phyloP scores from a whole-genome alignment of 2,329 filamentous ascomycete species.

The Camillea tinctor region DNA sequence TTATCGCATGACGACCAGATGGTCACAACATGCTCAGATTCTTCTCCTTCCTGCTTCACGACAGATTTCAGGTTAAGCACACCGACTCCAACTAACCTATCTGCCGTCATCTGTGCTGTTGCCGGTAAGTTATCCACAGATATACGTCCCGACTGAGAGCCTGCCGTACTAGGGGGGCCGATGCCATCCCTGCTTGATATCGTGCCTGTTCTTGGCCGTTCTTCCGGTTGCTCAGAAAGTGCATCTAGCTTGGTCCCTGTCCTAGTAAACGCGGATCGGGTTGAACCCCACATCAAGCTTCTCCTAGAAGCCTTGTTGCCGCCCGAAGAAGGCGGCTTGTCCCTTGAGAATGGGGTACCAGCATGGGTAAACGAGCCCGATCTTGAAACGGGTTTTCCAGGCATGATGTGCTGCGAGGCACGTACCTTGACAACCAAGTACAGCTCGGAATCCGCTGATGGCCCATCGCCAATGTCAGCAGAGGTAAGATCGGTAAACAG shows the following conservation, averaged over 20 bases:
- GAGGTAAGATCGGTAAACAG: conserved; percentile 84
- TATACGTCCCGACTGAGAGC: conserved; percentile 44
- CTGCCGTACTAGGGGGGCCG: conserved; percentile 54
- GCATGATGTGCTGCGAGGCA: conserved; percentile 51
- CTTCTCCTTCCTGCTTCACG: conserved; percentile 68
- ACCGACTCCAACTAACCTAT: conserved; percentile 73
- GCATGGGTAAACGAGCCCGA: conserved; percentile 46
- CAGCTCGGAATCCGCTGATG: conserved; percentile 67
- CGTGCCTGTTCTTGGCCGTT: conserved; percentile 33
- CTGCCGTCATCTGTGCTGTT: conserved; percentile 48
- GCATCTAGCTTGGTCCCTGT: conserved; percentile 55
- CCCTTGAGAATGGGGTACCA: conserved; percentile 39
- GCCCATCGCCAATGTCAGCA: conserved; percentile 64
- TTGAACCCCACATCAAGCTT: conserved; percentile 68
- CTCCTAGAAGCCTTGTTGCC: conserved; percentile 57
- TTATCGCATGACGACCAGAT: conserved; percentile 69
- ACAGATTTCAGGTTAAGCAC: conserved; percentile 73
- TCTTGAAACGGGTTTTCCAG: conserved; percentile 49
- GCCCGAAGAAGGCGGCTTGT: conserved; percentile 50
- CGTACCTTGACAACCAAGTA: conserved; percentile 83
- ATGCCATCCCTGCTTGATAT: conserved; percentile 45
- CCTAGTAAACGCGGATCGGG: conserved; percentile 54
- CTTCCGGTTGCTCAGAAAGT: conserved; percentile 52
- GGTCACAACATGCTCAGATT: conserved; percentile 72
- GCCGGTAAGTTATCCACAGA: conserved; percentile 35